These are phyloP conservation scores for Papiliotrema fonsecae DNA, from an alignment of 1,284 basidiomycete species.

Conservation along the genomic window DNA sequence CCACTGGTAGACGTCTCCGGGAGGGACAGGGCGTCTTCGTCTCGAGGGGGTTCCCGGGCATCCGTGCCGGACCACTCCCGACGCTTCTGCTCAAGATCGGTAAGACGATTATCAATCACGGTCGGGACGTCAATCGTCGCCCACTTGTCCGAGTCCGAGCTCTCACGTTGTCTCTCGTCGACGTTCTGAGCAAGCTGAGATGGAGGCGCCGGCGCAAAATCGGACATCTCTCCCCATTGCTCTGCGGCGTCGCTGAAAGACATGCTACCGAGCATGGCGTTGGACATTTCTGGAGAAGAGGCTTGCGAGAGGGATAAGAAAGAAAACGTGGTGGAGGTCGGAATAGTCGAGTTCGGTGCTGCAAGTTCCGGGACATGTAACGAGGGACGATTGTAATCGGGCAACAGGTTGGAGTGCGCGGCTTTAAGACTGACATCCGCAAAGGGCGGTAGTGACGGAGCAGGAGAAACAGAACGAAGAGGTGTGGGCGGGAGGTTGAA, in stretches of 20 bases:
- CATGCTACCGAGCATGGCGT: slow-evolving; percentile 3
- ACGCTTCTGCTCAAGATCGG: too few relatives aligned
- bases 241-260: neutral
- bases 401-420: neutral
- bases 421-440: neutral
- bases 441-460: neutral
- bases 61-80: too few relatives aligned
- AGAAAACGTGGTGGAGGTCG: slow-evolving; percentile 19
- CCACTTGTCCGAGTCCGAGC: neutral
- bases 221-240: slow-evolving; percentile 2
- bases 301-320: slow-evolving; percentile 26
- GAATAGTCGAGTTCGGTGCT: neutral
- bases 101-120: too few relatives aligned
- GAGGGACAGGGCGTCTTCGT: slow-evolving; percentile 16
- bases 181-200: too few relatives aligned
- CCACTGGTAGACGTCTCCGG: slow-evolving; percentile 10
- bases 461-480: slow-evolving; percentile 1
- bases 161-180: too few relatives aligned
- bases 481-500: slow-evolving; percentile 13
- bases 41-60: too few relatives aligned
- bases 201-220: too few relatives aligned
- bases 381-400: neutral
- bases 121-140: neutral
- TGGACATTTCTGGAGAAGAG: slow-evolving; percentile 13
- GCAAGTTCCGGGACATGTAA: neutral